Conservation (phyloP, 345 rosid genomes). For the Populus pruinosa region DNA sequence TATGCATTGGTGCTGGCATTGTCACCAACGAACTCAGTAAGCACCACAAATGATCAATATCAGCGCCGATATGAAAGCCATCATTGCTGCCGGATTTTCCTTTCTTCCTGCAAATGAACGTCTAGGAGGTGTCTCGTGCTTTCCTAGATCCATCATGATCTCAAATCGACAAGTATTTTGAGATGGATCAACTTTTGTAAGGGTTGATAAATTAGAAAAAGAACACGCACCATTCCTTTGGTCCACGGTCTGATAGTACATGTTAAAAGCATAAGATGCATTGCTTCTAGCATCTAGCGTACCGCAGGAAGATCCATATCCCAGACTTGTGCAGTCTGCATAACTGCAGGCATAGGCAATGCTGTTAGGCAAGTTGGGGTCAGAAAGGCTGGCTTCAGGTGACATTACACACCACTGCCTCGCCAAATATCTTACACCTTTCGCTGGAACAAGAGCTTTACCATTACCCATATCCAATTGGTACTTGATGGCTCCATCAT, state of each 20-base stretch:
- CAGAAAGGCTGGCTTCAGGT: slow-evolving; percentile 8
- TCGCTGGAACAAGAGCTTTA: slow-evolving; percentile 16
- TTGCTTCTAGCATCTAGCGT: slow-evolving; percentile 10
- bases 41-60: background rate
- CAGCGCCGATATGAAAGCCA: background rate
- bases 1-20: background rate
- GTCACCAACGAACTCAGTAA: background rate
- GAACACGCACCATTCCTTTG: slow-evolving; percentile 17
- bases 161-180: slow-evolving; percentile 5
- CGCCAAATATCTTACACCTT: slow-evolving; percentile 11
- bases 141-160: slow-evolving; percentile 17
- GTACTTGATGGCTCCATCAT: slow-evolving; percentile 69
- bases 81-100: background rate
- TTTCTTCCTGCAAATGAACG: background rate
- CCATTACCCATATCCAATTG: slow-evolving; percentile 11
- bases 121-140: slow-evolving; percentile 3
- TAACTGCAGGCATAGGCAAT: slow-evolving; percentile 15
- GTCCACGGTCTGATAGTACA: slow-evolving; percentile 19
- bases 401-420: slow-evolving; percentile 25
- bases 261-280: slow-evolving; percentile 26
- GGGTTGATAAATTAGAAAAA: slow-evolving; percentile 7
- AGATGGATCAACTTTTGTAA: slow-evolving; percentile 23
- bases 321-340: slow-evolving; percentile 19
- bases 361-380: slow-evolving; percentile 13
- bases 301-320: slow-evolving; percentile 22